A percentile compares a stretch with the other conserved stretches of the same genome.
Conservation (phyloP, 1,139 yeast genomes). For the Petasospora rhodanensis region DNA sequence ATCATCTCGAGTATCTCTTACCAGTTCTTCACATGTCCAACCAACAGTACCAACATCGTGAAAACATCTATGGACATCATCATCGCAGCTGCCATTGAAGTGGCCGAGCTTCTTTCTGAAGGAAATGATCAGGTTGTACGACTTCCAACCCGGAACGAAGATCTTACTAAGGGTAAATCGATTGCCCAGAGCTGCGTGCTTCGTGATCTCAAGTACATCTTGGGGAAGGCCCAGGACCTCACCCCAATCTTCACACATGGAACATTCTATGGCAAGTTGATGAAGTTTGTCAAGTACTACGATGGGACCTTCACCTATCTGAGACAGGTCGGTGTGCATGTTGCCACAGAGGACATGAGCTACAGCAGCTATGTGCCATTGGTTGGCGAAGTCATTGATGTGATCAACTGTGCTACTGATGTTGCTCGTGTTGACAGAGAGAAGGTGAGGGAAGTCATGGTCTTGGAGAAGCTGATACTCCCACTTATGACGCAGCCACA, state of each 20-base stretch:
- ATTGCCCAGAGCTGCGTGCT: no score
- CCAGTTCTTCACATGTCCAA: slow-evolving; percentile 65
- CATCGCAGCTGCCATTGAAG: slow-evolving; percentile 7
- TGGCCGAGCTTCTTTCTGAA: slow-evolving; percentile 4
- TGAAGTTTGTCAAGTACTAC: slow-evolving; percentile 46
- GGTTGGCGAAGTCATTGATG: slow-evolving; percentile 42
- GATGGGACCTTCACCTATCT: no score
- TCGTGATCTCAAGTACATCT: no score
- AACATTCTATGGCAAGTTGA: slow-evolving; percentile 49
- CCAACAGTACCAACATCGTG: slow-evolving; percentile 41
- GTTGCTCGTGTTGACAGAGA: not conserved
- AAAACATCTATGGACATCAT: slow-evolving; percentile 46
- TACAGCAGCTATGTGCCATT: slow-evolving; percentile 44
- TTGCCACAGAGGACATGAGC: slow-evolving; percentile 48
- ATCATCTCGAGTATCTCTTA: slow-evolving; percentile 49
- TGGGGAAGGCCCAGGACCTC: no score
- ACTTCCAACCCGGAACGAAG: no score
- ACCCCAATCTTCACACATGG: slow-evolving; percentile 7
- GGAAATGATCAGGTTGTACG: slow-evolving; percentile 3
- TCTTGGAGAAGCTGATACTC: not conserved
- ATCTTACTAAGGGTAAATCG: no score
- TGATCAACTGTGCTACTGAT: slow-evolving; percentile 26
- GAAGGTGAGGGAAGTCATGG: slow-evolving; percentile 1
- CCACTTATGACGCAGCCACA: not conserved
- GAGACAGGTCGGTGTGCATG: slow-evolving; percentile 67